Percentiles rank a stretch among this genome's conserved stretches.
phyloP scores from a whole-genome alignment of 805 yeast genomes.

The Candida parachauliodes region DNA sequence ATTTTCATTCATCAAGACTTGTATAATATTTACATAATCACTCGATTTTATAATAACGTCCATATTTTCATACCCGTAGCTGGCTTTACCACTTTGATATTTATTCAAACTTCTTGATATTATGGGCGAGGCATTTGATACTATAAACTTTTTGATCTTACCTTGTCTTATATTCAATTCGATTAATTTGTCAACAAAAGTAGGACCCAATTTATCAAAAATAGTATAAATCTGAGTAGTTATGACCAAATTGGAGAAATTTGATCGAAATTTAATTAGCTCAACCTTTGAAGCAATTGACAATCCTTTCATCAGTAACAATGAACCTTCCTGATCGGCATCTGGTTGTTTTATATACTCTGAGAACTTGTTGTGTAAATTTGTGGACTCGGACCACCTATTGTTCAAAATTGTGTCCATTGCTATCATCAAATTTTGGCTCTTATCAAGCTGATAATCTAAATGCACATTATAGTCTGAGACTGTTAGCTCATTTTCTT shows the following conservation, averaged over 20 bases:
- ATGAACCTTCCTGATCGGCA: not conserved
- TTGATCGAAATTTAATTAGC: conserved; percentile 28
- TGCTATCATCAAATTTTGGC: conserved; percentile 28
- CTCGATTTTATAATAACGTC: conserved; percentile 31
- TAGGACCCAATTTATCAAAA: conserved; percentile 38
- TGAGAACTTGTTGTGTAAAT: conserved; percentile 22
- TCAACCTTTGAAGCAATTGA: conserved; percentile 34
- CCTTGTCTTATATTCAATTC: conserved; percentile 37
- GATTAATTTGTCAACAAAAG: conserved; percentile 47
- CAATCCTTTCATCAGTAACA: conserved; percentile 21
- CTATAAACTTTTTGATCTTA: conserved; percentile 34
- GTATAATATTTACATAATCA: conserved; percentile 19
- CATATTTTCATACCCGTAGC: conserved; percentile 42
- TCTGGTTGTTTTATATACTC: conserved; percentile 9
- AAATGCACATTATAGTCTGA: conserved; percentile 37
- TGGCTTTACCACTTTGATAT: conserved; percentile 31
- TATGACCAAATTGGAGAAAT: conserved; percentile 38
- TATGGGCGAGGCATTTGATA: conserved; percentile 43
- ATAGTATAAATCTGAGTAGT: conserved; percentile 48
- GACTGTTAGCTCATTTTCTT: conserved; percentile 13
- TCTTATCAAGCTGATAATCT: conserved; percentile 33
- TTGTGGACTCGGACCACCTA: conserved; percentile 37
- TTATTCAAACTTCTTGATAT: conserved; percentile 34
- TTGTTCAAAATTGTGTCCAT: conserved; percentile 29
- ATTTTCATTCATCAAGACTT: conserved; percentile 11